These are phyloP conservation scores for Pythium pyrilobum DNA, from an alignment of 352 stramenopile species.

Conservation along the genomic window DNA sequence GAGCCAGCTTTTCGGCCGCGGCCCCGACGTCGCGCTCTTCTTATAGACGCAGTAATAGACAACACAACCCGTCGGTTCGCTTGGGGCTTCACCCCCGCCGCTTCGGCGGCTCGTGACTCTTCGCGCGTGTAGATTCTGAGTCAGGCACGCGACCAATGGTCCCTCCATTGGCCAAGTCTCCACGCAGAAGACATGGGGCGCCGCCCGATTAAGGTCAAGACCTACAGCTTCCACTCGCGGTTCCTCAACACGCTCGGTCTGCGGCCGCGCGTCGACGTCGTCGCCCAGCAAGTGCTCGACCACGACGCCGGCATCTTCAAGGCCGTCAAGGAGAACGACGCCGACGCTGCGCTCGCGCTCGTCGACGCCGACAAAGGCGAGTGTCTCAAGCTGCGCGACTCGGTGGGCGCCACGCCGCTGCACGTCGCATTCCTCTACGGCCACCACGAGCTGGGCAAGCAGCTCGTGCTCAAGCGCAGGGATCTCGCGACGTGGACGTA, in stretches of 20 bases:
- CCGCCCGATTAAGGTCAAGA: conserved; percentile 15
- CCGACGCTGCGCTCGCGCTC: conserved; percentile 15
- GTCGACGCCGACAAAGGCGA: conserved; percentile 25
- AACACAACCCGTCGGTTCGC: too few species aligned
- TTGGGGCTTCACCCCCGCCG: not conserved
- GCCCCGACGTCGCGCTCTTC: conserved; percentile 17
- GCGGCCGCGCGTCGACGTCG: conserved; percentile 36
- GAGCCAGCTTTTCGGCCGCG: conserved; percentile 23
- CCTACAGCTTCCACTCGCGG: conserved; percentile 8
- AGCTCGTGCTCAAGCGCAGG: conserved; percentile 26
- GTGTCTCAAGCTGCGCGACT: conserved; percentile 40
- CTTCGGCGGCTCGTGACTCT: conserved; percentile 5
- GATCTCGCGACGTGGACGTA: conserved; percentile 36
- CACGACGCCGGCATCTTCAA: conserved; percentile 54
- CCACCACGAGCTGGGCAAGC: conserved; percentile 48
- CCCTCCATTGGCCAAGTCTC: not conserved
- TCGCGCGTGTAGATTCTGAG: not conserved
- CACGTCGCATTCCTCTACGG: conserved; percentile 57
- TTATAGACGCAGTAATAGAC: conserved; percentile 1
- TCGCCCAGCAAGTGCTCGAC: conserved; percentile 53
- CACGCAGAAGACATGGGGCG: conserved; percentile 5
- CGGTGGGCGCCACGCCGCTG: conserved; percentile 39
- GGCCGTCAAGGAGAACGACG: conserved; percentile 43
- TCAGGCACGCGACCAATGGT: too few species aligned
- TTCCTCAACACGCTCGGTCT: conserved; percentile 22